Percentiles rank a stretch among this genome's conserved stretches.
Conservation (phyloP, 768 basidiomycete species). For the Tricholomella constricta region DNA sequence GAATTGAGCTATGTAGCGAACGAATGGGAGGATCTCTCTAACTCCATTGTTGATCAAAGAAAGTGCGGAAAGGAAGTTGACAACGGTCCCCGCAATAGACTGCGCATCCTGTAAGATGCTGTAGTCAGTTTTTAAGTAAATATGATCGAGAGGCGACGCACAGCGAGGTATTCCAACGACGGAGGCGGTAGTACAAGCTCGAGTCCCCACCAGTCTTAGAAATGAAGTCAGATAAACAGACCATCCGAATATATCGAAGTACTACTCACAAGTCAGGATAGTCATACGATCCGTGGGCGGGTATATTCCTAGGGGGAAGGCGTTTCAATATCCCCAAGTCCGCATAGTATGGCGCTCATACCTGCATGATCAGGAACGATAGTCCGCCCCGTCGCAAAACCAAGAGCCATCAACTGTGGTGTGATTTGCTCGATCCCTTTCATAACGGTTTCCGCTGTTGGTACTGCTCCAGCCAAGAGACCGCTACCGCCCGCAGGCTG, state of each 20-base stretch:
- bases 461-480: conserved; percentile 72
- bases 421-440: conserved; percentile 72
- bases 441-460: conserved; percentile 71
- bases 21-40: conserved; percentile 80
- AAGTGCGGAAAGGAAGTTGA: conserved; percentile 77
- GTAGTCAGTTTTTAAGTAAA: not conserved
- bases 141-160: conserved; percentile 21
- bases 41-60: conserved; percentile 72
- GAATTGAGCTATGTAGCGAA: conserved; percentile 81
- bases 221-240: not conserved
- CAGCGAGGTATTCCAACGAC: conserved; percentile 59
- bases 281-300: conserved; percentile 81
- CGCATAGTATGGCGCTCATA: conserved; percentile 16
- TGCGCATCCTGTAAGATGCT: conserved; percentile 46
- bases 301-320: conserved; percentile 47
- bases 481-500: conserved; percentile 71
- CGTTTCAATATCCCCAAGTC: not conserved
- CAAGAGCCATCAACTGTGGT: conserved; percentile 75
- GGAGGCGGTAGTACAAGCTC: conserved; percentile 78
- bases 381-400: conserved; percentile 71
- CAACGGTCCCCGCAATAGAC: conserved; percentile 60
- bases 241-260: not conserved
- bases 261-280: conserved; percentile 69
- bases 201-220: conserved; percentile 87
- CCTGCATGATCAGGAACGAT: conserved; percentile 70